A percentile compares a stretch with the other conserved stretches of the same genome.
Evolutionary conservation across 2,329 filamentous ascomycete species (phyloP).

Genomic region (Phaeophleospora eucalypticola): DNA sequence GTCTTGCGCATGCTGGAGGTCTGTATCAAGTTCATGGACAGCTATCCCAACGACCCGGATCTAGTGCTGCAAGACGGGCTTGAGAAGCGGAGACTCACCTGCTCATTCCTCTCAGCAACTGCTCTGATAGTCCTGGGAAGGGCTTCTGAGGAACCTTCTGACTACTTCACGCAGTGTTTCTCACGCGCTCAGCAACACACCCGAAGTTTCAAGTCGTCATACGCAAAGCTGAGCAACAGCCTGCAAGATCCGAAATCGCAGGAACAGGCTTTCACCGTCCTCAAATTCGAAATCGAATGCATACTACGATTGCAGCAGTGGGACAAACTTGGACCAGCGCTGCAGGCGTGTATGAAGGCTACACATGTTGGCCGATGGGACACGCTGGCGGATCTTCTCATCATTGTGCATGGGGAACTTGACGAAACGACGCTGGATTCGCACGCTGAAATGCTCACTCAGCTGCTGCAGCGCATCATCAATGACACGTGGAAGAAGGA

Average conservation of each 20-base stretch:
- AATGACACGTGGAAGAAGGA: constrained; percentile 56
- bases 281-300: constrained; percentile 77
- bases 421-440: constrained; percentile 3
- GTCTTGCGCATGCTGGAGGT: constrained; percentile 53
- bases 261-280: constrained; percentile 53
- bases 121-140: constrained; percentile 48
- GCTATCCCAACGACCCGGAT: constrained; percentile 18
- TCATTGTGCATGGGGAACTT: constrained; percentile 40
- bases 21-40: constrained; percentile 36
- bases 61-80: constrained; percentile 30
- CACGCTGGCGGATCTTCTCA: constrained; percentile 44
- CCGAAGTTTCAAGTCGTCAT: constrained; percentile 47
- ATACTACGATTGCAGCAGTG: constrained; percentile 63
- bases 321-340: constrained; percentile 60
- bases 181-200: constrained; percentile 58
- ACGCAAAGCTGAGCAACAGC: constrained; percentile 35
- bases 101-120: constrained; percentile 61
- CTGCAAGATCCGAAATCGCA: constrained; percentile 33
- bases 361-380: constrained; percentile 38
- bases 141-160: constrained; percentile 38
- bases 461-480: constrained; percentile 61
- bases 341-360: constrained; percentile 42
- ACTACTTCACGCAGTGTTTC: constrained; percentile 58
- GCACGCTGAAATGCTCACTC: constrained; percentile 18
- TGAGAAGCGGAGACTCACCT: constrained; percentile 60